A percentile compares a stretch with the other conserved stretches of the same genome.
Conservation (phyloP, 805 yeast species). For the Candida quercuum region DNA sequence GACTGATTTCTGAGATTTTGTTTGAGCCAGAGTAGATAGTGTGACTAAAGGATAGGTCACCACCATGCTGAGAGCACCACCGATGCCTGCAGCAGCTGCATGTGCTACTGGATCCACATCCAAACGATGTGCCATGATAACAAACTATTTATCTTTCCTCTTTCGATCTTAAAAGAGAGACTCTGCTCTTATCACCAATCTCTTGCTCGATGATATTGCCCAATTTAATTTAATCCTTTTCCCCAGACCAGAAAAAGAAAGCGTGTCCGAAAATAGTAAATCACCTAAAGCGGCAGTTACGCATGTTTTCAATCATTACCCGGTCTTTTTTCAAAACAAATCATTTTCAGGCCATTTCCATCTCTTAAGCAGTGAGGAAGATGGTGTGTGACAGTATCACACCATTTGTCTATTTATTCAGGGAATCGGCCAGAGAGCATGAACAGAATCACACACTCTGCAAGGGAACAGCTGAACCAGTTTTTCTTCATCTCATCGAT, state of each 20-base stretch:
- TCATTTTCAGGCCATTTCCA: too few species aligned
- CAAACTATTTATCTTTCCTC: neutral
- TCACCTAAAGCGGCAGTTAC: neutral
- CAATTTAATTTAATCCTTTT: too few species aligned
- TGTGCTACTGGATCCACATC: slow-evolving; percentile 46
- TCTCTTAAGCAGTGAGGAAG: too few species aligned
- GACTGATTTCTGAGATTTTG: slow-evolving; percentile 32
- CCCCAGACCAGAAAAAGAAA: too few species aligned
- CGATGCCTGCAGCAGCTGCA: slow-evolving; percentile 92
- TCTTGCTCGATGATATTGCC: too few species aligned
- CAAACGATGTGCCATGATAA: slow-evolving; percentile 19
- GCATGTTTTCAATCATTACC: too few species aligned
- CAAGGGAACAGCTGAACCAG: slow-evolving; percentile 18
- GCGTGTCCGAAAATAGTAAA: too few species aligned
- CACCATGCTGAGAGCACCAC: slow-evolving; percentile 83
- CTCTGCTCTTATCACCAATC: too few species aligned
- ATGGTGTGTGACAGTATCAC: too few species aligned
- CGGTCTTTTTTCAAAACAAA: too few species aligned
- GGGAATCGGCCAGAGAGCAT: neutral
- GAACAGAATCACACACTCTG: slow-evolving; percentile 12
- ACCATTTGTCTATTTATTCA: too few species aligned
- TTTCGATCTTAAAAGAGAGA: too few species aligned
- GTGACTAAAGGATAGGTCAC: slow-evolving; percentile 89
- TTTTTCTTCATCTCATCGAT: slow-evolving; percentile 20
- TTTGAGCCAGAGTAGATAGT: slow-evolving; percentile 83